These are phyloP conservation scores for Eutrema heterophyllum DNA, from an alignment of 345 rosid genomes.

Conservation along the genomic window DNA sequence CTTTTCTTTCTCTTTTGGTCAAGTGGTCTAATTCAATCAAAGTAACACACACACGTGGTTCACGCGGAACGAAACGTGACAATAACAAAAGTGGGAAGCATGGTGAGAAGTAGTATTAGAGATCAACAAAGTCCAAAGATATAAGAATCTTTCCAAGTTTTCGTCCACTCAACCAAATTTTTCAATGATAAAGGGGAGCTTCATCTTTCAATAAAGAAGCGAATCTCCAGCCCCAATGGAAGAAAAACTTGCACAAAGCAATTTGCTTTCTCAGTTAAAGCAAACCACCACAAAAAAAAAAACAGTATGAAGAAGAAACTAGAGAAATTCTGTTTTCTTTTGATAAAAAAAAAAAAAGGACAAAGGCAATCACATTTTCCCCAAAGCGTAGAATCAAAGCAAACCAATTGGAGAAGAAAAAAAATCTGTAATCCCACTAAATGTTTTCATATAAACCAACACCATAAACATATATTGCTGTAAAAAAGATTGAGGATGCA, in stretches of 20 bases:
- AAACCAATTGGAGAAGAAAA: background rate
- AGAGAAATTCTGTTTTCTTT: conserved; percentile 5
- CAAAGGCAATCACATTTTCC: conserved; percentile 20
- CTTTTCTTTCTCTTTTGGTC: no score
- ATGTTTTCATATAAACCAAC: conserved; percentile 8
- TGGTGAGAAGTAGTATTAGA: conserved; percentile 8
- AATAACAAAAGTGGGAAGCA: conserved; percentile 17
- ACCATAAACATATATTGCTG: background rate
- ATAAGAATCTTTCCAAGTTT: conserved; percentile 16
- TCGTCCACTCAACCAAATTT: conserved; percentile 17
- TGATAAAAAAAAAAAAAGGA: background rate
- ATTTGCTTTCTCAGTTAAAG: conserved; percentile 1
- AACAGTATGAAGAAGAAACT: conserved; percentile 21
- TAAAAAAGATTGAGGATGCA: conserved; percentile 14
- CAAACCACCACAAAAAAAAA: background rate
- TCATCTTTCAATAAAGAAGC: conserved; percentile 25
- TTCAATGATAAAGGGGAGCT: background rate
- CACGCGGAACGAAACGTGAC: conserved; percentile 23
- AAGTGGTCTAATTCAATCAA: background rate
- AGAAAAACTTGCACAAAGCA: conserved; percentile 31
- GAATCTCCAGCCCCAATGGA: conserved; percentile 33
- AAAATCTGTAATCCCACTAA: conserved; percentile 8
- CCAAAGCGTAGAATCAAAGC: conserved; percentile 37
- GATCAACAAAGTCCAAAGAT: conserved; percentile 8
- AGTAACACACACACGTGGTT: conserved; percentile 12